A percentile compares a stretch with the other conserved stretches of the same genome.
These are phyloP conservation scores for Kwoniella sp. DNA, from an alignment of 768 basidiomycete species.

Conservation along the genomic window DNA sequence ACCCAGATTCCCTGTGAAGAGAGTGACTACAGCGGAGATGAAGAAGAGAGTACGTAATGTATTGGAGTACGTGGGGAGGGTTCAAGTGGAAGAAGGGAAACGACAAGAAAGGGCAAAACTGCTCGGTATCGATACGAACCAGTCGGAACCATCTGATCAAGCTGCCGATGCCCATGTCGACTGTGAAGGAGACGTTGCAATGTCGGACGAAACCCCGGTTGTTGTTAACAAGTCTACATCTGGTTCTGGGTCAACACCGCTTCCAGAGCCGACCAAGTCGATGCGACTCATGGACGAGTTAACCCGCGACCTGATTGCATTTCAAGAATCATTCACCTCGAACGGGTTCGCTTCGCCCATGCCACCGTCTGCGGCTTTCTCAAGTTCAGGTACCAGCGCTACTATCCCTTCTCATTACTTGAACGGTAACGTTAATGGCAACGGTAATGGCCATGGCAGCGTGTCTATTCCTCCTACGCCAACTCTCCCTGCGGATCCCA, in stretches of 20 bases:
- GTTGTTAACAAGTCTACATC: neutral
- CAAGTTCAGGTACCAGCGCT: neutral
- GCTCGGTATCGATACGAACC: slow-evolving; percentile 38
- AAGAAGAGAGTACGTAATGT: slow-evolving; percentile 87
- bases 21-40: slow-evolving; percentile 97
- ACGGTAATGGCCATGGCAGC: neutral
- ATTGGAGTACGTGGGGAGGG: slow-evolving; percentile 90
- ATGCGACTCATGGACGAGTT: slow-evolving; percentile 78
- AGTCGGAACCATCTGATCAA: neutral
- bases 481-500: neutral
- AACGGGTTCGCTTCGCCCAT: slow-evolving; percentile 36
- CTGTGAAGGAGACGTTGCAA: slow-evolving; percentile 21
- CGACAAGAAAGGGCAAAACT: slow-evolving; percentile 42
- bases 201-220: slow-evolving; percentile 1
- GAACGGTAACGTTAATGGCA: slow-evolving; percentile 6
- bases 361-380: slow-evolving; percentile 13
- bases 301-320: slow-evolving; percentile 82
- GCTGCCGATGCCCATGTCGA: slow-evolving; percentile 1
- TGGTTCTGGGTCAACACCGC: slow-evolving; percentile 62
- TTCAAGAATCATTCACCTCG: slow-evolving; percentile 75
- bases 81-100: slow-evolving; percentile 51
- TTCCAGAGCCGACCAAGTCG: slow-evolving; percentile 17
- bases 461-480: neutral
- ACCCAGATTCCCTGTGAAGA: slow-evolving; percentile 89
- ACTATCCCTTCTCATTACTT: slow-evolving; percentile 24